Evolutionary conservation across 2,329 filamentous ascomycete genomes (phyloP).

Genomic region (Penicillium sp.): DNA sequence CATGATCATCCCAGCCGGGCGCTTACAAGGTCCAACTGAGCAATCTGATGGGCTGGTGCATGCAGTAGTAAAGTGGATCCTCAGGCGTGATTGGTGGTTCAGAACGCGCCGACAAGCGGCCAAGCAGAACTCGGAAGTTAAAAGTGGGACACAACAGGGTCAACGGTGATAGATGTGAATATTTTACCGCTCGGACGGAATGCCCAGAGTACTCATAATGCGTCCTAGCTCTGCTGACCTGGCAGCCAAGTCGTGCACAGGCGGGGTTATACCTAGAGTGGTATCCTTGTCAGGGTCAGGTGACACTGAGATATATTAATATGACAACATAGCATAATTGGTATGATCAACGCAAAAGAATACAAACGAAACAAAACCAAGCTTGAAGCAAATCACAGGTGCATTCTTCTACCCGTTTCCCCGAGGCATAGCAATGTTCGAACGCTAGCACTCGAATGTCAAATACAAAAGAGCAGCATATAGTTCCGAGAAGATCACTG

Average conservation of each 20-base stretch:
- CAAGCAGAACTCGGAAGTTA: slow-evolving; percentile 3
- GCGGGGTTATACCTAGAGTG: no score
- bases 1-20: slow-evolving; percentile 17
- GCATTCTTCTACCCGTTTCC: background rate
- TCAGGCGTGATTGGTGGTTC: slow-evolving; percentile 1
- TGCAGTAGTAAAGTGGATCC: slow-evolving; percentile 5
- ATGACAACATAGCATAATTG: no score
- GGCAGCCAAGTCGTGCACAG: background rate
- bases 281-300: background rate
- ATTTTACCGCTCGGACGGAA: background rate
- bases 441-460: background rate
- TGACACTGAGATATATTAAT: no score
- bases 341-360: no score
- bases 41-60: slow-evolving; percentile 13
- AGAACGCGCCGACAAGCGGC: background rate
- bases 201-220: background rate
- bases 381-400: background rate
- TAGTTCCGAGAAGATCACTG: background rate
- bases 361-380: background rate
- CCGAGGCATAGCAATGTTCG: background rate
- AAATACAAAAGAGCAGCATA: background rate
- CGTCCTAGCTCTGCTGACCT: background rate
- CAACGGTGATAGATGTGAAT: background rate
- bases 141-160: background rate
- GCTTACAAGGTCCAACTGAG: slow-evolving; percentile 10